phyloP scores from a whole-genome alignment of 352 stramenopile genomes.

The Phytophthora europaea region DNA sequence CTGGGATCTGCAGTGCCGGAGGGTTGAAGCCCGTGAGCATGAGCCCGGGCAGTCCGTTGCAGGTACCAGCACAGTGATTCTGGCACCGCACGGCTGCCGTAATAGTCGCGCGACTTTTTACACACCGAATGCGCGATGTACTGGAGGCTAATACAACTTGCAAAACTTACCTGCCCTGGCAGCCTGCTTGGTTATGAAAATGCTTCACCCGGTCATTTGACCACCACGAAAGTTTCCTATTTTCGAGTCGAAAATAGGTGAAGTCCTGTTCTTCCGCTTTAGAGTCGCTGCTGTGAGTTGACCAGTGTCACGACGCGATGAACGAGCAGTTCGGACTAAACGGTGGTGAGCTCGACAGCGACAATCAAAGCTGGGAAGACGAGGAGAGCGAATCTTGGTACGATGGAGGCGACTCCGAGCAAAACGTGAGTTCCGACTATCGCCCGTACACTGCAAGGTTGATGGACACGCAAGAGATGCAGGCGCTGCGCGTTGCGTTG shows the following conservation, averaged over 20 bases:
- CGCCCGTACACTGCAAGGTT: constrained; percentile 56
- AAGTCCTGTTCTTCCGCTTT: neutral
- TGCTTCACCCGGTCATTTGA: too few species aligned
- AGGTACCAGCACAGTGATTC: neutral
- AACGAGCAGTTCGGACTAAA: neutral
- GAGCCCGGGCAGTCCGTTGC: constrained; percentile 20
- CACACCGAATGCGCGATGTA: too few species aligned
- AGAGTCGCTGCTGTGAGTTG: neutral
- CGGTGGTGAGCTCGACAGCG: neutral
- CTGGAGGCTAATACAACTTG: too few species aligned
- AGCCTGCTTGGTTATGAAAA: too few species aligned
- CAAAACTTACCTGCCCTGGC: too few species aligned
- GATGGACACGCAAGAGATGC: constrained; percentile 69
- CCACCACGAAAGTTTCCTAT: too few species aligned
- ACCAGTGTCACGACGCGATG: constrained; percentile 1
- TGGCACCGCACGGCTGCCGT: neutral
- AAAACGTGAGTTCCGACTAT: constrained; percentile 9
- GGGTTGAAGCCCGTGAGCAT: constrained; percentile 54
- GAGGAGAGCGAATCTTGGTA: constrained; percentile 2
- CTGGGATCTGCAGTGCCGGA: constrained; percentile 37
- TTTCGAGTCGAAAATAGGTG: constrained; percentile 23
- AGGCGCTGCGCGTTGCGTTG: constrained; percentile 48
- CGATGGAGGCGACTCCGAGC: constrained; percentile 9
- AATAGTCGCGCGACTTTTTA: neutral
- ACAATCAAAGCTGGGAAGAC: constrained; percentile 3